Evolutionary conservation across 2,329 filamentous ascomycete species (phyloP).

Genomic region (Raffaelea albimanens): DNA sequence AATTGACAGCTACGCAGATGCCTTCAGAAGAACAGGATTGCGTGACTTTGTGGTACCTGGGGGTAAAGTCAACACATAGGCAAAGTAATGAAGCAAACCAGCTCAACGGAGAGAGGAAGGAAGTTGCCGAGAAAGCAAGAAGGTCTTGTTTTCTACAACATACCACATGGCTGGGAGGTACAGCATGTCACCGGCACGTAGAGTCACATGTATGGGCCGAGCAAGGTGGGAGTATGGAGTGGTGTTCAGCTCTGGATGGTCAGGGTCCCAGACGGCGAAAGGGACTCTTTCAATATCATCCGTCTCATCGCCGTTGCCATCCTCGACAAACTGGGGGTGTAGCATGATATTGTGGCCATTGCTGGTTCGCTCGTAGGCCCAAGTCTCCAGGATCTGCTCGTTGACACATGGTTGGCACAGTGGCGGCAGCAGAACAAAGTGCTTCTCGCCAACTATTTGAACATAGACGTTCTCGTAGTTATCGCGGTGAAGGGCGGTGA

Average conservation of each 20-base stretch:
- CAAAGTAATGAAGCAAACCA: too few species aligned
- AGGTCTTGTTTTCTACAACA: too few species aligned
- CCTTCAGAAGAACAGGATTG: conserved; percentile 61
- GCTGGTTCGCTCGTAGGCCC: conserved; percentile 43
- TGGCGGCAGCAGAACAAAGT: conserved; percentile 67
- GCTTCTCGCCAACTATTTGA: conserved; percentile 62
- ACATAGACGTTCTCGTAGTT: conserved; percentile 83
- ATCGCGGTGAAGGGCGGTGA: conserved; percentile 70
- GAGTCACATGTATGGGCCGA: conserved; percentile 54
- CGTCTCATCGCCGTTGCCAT: conserved; percentile 8
- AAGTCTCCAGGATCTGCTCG: conserved; percentile 47
- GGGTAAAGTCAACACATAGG: too few species aligned
- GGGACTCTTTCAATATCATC: conserved; percentile 34
- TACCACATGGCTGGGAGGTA: conserved; percentile 76
- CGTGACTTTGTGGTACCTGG: conserved; percentile 68
- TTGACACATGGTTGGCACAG: conserved; percentile 59
- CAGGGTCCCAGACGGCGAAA: conserved; percentile 68
- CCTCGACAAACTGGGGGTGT: conserved; percentile 18
- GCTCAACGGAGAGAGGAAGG: too few species aligned
- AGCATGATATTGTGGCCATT: conserved; percentile 17
- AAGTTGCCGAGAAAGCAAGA: background rate
- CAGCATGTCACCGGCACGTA: conserved; percentile 68
- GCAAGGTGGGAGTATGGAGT: conserved; percentile 53
- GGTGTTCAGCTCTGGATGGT: conserved; percentile 35
- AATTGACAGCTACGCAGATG: conserved; percentile 71